Evolutionary conservation across 2,329 filamentous ascomycete species (phyloP).

Genomic region (Aureobasidium sp.): DNA sequence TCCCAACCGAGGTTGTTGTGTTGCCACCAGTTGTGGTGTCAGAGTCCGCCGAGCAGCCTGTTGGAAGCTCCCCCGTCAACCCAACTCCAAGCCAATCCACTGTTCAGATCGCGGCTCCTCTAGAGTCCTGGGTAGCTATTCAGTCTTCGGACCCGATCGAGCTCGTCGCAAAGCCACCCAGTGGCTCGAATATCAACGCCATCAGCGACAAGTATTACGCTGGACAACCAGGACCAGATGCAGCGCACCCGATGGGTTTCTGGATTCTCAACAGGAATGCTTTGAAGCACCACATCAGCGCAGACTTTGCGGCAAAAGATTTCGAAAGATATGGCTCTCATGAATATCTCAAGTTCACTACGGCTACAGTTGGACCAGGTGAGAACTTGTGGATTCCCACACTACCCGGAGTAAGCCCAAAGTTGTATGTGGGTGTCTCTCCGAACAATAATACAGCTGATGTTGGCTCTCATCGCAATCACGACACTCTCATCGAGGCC

Average conservation of each 20-base stretch:
- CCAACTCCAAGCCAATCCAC: neutral
- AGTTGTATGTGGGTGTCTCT: constrained; percentile 4
- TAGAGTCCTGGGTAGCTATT: neutral
- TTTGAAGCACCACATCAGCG: neutral
- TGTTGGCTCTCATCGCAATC: neutral
- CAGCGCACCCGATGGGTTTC: neutral
- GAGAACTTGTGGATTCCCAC: neutral
- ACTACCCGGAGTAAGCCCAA: neutral
- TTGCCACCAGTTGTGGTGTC: neutral
- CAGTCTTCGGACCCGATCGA: neutral
- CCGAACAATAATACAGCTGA: neutral
- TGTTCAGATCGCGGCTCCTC: neutral
- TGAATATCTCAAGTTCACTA: neutral
- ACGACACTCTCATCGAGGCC: constrained; percentile 7
- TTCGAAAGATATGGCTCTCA: neutral
- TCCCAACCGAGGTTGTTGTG: neutral
- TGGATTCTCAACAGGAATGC: constrained; percentile 8
- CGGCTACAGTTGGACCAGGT: neutral
- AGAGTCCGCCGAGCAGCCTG: neutral
- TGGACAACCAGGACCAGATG: neutral
- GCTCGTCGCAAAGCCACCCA: neutral
- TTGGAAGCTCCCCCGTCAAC: neutral
- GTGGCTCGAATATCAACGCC: no score
- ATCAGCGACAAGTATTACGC: neutral
- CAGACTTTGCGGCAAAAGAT: constrained; percentile 10